Evolutionary conservation across 2,329 filamentous ascomycete genomes (phyloP).

Genomic region (Ambrosiella beaveri): DNA sequence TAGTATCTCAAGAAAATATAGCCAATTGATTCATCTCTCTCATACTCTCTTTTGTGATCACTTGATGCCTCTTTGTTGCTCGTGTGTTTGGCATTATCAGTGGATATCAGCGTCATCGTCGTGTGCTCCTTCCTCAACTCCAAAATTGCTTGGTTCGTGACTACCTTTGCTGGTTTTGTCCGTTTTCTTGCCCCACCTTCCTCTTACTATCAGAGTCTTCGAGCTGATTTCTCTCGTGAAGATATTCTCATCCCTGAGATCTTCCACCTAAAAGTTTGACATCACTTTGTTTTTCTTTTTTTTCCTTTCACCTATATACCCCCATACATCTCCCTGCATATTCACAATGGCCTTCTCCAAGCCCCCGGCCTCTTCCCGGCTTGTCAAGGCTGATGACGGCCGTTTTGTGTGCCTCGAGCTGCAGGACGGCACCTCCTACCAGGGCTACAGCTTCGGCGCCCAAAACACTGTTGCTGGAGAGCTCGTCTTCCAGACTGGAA

Average conservation of each 20-base stretch:
- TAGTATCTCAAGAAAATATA: slow-evolving; percentile 5
- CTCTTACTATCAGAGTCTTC: slow-evolving; percentile 6
- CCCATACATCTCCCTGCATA: not conserved
- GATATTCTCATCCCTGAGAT: not conserved
- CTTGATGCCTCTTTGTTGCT: not conserved
- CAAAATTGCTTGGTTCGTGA: slow-evolving; percentile 15
- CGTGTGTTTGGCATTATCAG: slow-evolving; percentile 1
- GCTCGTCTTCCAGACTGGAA: slow-evolving; percentile 97
- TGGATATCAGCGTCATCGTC: not conserved
- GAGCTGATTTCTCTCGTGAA: not conserved
- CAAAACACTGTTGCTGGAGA: slow-evolving; percentile 89
- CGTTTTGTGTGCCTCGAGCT: slow-evolving; percentile 75
- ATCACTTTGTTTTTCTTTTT: not conserved
- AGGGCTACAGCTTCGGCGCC: slow-evolving; percentile 92
- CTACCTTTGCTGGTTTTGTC: slow-evolving; percentile 8
- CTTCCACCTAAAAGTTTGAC: not conserved
- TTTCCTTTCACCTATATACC: not conserved
- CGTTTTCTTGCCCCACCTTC: slow-evolving; percentile 3
- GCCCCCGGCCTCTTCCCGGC: slow-evolving; percentile 44
- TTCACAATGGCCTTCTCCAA: slow-evolving; percentile 19
- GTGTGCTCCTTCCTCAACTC: slow-evolving; percentile 13
- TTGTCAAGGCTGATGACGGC: slow-evolving; percentile 35
- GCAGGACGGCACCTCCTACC: slow-evolving; percentile 76
- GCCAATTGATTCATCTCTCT: not conserved
- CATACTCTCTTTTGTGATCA: not conserved